Percentiles rank a stretch among this genome's conserved stretches.
These are phyloP conservation scores for Exophiala sp. DNA, from an alignment of 2,329 filamentous ascomycete genomes.

Conservation along the genomic window DNA sequence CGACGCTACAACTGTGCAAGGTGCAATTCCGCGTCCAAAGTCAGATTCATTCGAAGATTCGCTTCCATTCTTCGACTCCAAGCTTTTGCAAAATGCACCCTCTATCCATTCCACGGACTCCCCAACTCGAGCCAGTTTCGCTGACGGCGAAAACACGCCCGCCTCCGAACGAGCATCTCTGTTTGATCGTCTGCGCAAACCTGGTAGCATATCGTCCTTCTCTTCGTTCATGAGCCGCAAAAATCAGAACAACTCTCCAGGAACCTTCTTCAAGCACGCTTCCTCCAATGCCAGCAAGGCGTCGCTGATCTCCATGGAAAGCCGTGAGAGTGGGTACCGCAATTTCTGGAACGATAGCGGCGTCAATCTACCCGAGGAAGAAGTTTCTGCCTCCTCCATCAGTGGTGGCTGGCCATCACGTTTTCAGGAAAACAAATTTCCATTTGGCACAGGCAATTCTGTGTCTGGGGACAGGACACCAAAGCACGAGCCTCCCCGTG, in stretches of 20 bases:
- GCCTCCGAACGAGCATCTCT: slow-evolving; percentile 75
- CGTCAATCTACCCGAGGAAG: slow-evolving; percentile 88
- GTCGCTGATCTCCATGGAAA: slow-evolving; percentile 93
- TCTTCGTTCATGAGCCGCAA: slow-evolving; percentile 96
- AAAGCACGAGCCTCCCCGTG: slow-evolving; percentile 75
- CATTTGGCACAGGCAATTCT: slow-evolving; percentile 49
- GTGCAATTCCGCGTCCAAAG: slow-evolving; percentile 94
- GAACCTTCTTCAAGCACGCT: slow-evolving; percentile 86
- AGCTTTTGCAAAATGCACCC: slow-evolving; percentile 89
- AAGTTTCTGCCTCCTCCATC: slow-evolving; percentile 61
- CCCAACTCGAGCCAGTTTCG: slow-evolving; percentile 79
- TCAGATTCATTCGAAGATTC: slow-evolving; percentile 98
- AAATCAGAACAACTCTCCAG: slow-evolving; percentile 83
- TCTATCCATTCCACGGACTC: slow-evolving; percentile 78
- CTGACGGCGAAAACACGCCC: slow-evolving; percentile 55
- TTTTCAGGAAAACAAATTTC: slow-evolving; percentile 62
- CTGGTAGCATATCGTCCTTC: slow-evolving; percentile 88
- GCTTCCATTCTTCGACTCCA: slow-evolving; percentile 93
- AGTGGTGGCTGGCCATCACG: slow-evolving; percentile 51
- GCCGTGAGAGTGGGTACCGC: slow-evolving; percentile 87
- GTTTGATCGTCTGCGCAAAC: slow-evolving; percentile 90
- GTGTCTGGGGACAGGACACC: slow-evolving; percentile 75
- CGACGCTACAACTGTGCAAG: slow-evolving; percentile 83
- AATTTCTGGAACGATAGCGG: slow-evolving; percentile 98
- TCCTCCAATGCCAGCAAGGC: slow-evolving; percentile 89